Evolutionary conservation across 768 basidiomycete species (phyloP).

Genomic region (Strobilomyces confusus): DNA sequence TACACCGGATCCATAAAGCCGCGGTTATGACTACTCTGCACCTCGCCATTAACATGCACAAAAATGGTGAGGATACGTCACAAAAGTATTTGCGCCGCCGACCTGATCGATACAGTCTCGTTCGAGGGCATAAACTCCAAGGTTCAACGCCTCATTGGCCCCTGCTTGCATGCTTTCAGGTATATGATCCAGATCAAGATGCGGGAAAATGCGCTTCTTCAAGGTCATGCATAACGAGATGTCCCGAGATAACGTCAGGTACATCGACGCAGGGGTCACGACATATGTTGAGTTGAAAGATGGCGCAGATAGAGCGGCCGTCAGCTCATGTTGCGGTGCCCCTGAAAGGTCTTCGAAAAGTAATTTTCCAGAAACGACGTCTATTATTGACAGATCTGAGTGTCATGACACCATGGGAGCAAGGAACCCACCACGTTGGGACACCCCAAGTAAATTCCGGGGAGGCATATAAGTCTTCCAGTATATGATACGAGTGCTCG

Average conservation of each 20-base stretch:
- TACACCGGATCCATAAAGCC: not conserved
- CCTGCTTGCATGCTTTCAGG: constrained; percentile 29
- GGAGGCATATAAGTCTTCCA: constrained; percentile 43
- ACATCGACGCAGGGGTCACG: constrained; percentile 31
- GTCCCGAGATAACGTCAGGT: constrained; percentile 12
- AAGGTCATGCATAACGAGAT: constrained; percentile 24
- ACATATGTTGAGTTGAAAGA: constrained; percentile 19
- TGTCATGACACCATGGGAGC: not conserved
- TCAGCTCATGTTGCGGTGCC: constrained; percentile 14
- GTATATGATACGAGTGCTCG: constrained; percentile 25
- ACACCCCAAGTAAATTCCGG: constrained; percentile 32
- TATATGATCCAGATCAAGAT: constrained; percentile 38
- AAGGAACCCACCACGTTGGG: constrained; percentile 17
- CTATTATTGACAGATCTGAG: constrained; percentile 19
- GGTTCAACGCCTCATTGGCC: constrained; percentile 26
- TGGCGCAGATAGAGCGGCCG: constrained; percentile 13
- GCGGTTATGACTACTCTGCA: not conserved
- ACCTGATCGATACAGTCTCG: constrained; percentile 6
- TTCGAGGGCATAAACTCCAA: constrained; percentile 31
- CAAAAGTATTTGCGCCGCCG: not conserved
- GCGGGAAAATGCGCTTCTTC: constrained; percentile 30
- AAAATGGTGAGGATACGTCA: constrained; percentile 1
- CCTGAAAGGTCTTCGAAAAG: constrained; percentile 31
- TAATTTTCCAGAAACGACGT: constrained; percentile 19
- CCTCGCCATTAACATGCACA: not conserved